Conservation (phyloP, 1,139 yeast species). For the Debaryomycetaceae sp. region DNA sequence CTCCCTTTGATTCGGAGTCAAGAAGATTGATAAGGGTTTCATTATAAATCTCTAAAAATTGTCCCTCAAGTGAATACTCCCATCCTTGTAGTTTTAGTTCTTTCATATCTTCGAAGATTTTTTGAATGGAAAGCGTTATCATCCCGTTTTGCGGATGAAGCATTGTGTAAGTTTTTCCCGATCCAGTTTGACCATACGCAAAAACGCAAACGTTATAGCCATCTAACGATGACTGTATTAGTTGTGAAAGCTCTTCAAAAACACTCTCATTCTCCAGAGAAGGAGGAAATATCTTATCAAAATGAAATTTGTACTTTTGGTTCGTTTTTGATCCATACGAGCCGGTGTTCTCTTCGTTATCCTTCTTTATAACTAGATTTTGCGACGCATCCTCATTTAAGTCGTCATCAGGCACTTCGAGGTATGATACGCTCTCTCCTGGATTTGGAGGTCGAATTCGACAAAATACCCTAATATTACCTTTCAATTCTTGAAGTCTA, state of each 20-base stretch:
- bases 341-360: conserved; percentile 13
- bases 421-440: conserved; percentile 27
- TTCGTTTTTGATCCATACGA: conserved; percentile 4
- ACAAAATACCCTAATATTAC: conserved; percentile 89
- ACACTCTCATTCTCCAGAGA: conserved; percentile 54
- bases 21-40: conserved; percentile 75
- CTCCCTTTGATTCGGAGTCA: conserved; percentile 18
- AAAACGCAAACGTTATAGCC: conserved; percentile 92
- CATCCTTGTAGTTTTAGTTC: conserved; percentile 57
- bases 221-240: conserved; percentile 85
- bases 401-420: conserved; percentile 51
- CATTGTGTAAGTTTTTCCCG: conserved; percentile 95
- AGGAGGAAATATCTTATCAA: conserved; percentile 75
- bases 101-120: conserved; percentile 63
- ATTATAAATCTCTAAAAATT: conserved; percentile 86
- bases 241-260: conserved; percentile 81
- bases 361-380: conserved; percentile 34
- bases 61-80: conserved; percentile 66
- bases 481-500: conserved; percentile 79
- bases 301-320: conserved; percentile 48
- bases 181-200: conserved; percentile 98
- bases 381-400: conserved; percentile 48
- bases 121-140: conserved; percentile 73
- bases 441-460: conserved; percentile 64
- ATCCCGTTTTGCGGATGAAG: conserved; percentile 69